Percentiles rank a stretch among this genome's conserved stretches.
These are phyloP conservation scores for Venustampulla echinocandica DNA, from an alignment of 495 filamentous ascomycete genomes.

Conservation along the genomic window DNA sequence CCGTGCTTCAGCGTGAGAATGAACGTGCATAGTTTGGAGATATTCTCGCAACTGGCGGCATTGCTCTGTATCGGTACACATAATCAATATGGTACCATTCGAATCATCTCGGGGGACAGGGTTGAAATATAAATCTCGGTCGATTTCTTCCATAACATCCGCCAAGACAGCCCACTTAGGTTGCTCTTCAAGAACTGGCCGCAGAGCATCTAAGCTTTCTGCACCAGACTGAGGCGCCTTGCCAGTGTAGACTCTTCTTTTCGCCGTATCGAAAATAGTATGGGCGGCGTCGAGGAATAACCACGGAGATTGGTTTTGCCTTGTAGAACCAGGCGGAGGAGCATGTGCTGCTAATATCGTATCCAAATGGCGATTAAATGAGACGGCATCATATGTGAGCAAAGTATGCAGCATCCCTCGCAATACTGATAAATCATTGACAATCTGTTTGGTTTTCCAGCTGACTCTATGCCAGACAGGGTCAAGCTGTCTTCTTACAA, in stretches of 20 bases:
- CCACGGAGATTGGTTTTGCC: slow-evolving; percentile 89
- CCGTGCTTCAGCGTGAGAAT: slow-evolving; percentile 29
- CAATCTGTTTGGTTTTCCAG: slow-evolving; percentile 90
- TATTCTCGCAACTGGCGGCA: slow-evolving; percentile 88
- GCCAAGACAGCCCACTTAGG: slow-evolving; percentile 88
- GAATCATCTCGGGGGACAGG: slow-evolving; percentile 69
- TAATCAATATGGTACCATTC: slow-evolving; percentile 83
- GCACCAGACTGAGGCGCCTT: slow-evolving; percentile 29
- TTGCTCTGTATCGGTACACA: slow-evolving; percentile 85
- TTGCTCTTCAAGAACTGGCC: slow-evolving; percentile 85
- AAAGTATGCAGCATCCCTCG: slow-evolving; percentile 79
- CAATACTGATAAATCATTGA: slow-evolving; percentile 76
- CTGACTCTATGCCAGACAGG: slow-evolving; percentile 96
- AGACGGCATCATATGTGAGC: slow-evolving; percentile 81
- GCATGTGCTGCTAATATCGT: slow-evolving; percentile 86
- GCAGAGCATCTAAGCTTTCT: slow-evolving; percentile 52
- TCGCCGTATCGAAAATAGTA: slow-evolving; percentile 86
- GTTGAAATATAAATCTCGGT: slow-evolving; percentile 81
- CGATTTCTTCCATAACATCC: slow-evolving; percentile 87
- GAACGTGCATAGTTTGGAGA: slow-evolving; percentile 82
- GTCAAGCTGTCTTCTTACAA: slow-evolving; percentile 83
- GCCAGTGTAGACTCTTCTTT: slow-evolving; percentile 78
- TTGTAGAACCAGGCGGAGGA: slow-evolving; percentile 78
- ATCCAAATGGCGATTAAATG: slow-evolving; percentile 87
- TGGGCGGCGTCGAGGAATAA: slow-evolving; percentile 93